These are phyloP conservation scores for Penicillium sp. DNA, from an alignment of 2,329 filamentous ascomycete genomes.

Conservation along the genomic window DNA sequence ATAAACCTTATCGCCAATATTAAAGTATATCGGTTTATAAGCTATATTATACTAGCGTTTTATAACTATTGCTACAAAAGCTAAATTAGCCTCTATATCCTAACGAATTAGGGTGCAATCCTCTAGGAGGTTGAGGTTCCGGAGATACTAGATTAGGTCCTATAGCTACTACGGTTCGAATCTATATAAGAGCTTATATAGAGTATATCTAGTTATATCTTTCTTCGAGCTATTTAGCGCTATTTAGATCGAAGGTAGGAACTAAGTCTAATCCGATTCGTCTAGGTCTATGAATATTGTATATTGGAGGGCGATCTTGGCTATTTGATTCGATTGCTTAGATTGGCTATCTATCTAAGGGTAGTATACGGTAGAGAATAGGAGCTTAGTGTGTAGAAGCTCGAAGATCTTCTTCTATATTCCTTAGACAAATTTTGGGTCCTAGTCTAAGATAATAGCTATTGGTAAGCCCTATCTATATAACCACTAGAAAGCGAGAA, in stretches of 20 bases:
- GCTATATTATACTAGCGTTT: neutral
- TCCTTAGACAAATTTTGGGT: too few relatives aligned
- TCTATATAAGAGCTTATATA: conserved; percentile 1
- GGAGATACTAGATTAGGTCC: too few relatives aligned
- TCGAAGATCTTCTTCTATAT: too few relatives aligned
- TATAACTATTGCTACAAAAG: neutral
- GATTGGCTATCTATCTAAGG: conserved; percentile 2
- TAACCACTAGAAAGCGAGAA: too few relatives aligned
- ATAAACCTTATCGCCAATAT: neutral
- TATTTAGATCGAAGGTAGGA: neutral
- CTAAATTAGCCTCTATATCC: neutral
- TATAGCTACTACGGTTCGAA: neutral
- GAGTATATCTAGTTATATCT: neutral
- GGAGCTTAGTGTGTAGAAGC: too few relatives aligned
- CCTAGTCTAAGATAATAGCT: too few relatives aligned
- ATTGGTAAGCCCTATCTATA: too few relatives aligned
- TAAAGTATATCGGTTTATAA: neutral
- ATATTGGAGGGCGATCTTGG: neutral
- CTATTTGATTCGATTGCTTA: conserved; percentile 1
- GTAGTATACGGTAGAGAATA: conserved; percentile 1
- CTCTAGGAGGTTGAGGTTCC: too few relatives aligned
- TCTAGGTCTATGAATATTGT: neutral
- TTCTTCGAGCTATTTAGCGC: neutral
- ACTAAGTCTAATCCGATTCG: neutral
- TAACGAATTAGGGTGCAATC: too few relatives aligned